Evolutionary conservation across 192 early-diverging fungal species (phyloP).

Genomic region (Spinellus fusiger): DNA sequence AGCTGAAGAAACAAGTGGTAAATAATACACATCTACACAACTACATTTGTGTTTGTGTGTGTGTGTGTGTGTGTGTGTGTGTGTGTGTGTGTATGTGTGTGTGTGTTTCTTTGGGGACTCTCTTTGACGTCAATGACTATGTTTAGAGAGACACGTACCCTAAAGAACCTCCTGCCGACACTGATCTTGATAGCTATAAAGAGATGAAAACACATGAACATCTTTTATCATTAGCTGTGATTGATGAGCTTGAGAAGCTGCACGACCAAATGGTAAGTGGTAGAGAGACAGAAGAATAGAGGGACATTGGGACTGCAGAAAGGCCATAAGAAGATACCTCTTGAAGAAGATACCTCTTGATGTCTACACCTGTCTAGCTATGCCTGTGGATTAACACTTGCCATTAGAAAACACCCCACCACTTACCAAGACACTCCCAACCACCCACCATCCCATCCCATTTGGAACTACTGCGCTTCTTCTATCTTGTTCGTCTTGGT

Average conservation of each 20-base stretch:
- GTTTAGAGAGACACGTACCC: too few species aligned
- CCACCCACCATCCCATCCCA: neutral
- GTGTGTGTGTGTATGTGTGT: too few species aligned
- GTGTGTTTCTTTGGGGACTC: too few species aligned
- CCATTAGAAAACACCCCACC: too few species aligned
- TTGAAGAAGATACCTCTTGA: neutral
- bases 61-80: too few species aligned
- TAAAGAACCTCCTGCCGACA: too few species aligned
- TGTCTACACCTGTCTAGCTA: neutral
- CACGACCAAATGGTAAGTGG: neutral
- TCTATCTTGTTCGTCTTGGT: conserved; percentile 7
- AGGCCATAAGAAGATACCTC: neutral
- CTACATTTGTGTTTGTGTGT: too few species aligned
- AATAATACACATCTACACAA: too few species aligned
- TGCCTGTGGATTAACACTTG: neutral
- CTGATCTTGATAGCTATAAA: neutral
- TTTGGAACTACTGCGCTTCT: neutral
- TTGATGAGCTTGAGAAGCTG: neutral
- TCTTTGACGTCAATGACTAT: too few species aligned
- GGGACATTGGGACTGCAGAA: neutral
- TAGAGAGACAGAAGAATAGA: neutral
- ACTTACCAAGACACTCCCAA: neutral
- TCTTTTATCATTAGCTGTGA: neutral
- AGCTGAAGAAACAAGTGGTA: too few species aligned
- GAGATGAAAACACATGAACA: neutral